Percentiles rank a stretch among this genome's conserved stretches.
phyloP scores from a whole-genome alignment of 805 yeast species.

The Teunomyces funiuensis region DNA sequence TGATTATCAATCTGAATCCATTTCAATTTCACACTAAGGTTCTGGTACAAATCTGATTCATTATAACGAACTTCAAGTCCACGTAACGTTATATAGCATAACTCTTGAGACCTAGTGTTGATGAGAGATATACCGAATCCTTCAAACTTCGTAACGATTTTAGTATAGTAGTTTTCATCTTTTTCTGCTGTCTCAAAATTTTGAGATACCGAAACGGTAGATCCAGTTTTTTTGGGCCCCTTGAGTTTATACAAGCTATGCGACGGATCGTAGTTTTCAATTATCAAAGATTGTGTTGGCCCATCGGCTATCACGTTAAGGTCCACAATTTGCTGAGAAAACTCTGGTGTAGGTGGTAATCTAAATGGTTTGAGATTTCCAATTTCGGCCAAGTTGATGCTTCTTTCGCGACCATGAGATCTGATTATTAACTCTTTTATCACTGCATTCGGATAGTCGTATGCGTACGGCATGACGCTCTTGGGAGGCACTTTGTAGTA shows the following conservation, averaged over 20 bases:
- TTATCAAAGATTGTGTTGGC: conserved; percentile 83
- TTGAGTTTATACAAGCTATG: conserved; percentile 69
- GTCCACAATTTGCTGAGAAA: conserved; percentile 61
- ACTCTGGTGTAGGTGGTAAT: conserved; percentile 49
- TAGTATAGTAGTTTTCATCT: conserved; percentile 53
- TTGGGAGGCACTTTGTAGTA: conserved; percentile 80
- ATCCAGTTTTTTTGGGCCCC: conserved; percentile 20
- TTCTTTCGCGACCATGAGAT: conserved; percentile 70
- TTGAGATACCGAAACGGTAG: conserved; percentile 29
- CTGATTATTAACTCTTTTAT: conserved; percentile 77
- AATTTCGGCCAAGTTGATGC: conserved; percentile 85
- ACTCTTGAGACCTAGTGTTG: conserved; percentile 67
- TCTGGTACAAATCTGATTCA: conserved; percentile 82
- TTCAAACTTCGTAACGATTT: conserved; percentile 63
- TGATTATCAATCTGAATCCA: conserved; percentile 97
- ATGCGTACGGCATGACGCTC: conserved; percentile 96
- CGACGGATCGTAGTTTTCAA: conserved; percentile 78
- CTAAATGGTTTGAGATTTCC: conserved; percentile 89
- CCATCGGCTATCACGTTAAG: conserved; percentile 95
- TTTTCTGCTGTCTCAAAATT: conserved; percentile 56
- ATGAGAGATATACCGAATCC: conserved; percentile 89
- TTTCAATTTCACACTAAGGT: conserved; percentile 73
- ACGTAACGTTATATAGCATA: conserved; percentile 77
- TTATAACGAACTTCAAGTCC: conserved; percentile 81
- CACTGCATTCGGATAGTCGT: conserved; percentile 93